These are phyloP conservation scores for Hypoxylon trugodes DNA, from an alignment of 495 filamentous ascomycete genomes.

Conservation along the genomic window DNA sequence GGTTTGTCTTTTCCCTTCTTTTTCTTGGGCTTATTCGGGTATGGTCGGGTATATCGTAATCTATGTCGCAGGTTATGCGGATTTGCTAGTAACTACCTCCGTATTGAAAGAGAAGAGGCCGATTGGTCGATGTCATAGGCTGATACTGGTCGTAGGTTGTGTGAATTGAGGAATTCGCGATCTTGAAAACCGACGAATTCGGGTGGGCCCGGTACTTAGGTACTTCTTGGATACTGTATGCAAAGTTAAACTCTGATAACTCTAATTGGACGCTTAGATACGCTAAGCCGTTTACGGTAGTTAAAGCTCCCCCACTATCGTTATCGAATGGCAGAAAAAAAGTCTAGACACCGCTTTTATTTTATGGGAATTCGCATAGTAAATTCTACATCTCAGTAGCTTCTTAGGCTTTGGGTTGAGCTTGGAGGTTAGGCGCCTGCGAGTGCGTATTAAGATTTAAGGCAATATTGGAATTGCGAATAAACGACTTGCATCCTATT, in stretches of 20 bases:
- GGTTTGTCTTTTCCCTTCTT: slow-evolving; percentile 5
- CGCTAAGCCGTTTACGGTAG: not conserved
- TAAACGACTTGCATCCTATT: not conserved
- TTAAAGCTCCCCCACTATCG: slow-evolving; percentile 40
- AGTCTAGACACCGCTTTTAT: slow-evolving; percentile 34
- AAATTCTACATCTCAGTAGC: slow-evolving; percentile 5
- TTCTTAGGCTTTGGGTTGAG: not conserved
- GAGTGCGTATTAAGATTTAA: not conserved
- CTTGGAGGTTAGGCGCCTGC: not conserved
- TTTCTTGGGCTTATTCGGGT: not conserved
- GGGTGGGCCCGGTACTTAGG: slow-evolving; percentile 15
- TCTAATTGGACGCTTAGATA: slow-evolving; percentile 3
- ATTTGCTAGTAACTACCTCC: not conserved
- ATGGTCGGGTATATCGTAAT: not conserved
- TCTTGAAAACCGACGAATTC: slow-evolving; percentile 33
- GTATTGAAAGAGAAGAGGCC: not conserved
- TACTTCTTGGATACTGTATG: not conserved
- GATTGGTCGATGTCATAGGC: not conserved
- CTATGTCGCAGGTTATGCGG: not conserved
- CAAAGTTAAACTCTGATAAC: not conserved
- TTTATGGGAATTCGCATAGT: slow-evolving; percentile 25
- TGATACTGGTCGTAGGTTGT: not conserved
- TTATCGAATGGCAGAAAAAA: slow-evolving; percentile 42
- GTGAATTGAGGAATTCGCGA: slow-evolving; percentile 10
- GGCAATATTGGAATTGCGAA: too few relatives aligned